Evolutionary conservation across 2,329 filamentous ascomycete species (phyloP), one percentile per base, ranked within the genome.

Genomic region (Fusarium musae): DNA sequence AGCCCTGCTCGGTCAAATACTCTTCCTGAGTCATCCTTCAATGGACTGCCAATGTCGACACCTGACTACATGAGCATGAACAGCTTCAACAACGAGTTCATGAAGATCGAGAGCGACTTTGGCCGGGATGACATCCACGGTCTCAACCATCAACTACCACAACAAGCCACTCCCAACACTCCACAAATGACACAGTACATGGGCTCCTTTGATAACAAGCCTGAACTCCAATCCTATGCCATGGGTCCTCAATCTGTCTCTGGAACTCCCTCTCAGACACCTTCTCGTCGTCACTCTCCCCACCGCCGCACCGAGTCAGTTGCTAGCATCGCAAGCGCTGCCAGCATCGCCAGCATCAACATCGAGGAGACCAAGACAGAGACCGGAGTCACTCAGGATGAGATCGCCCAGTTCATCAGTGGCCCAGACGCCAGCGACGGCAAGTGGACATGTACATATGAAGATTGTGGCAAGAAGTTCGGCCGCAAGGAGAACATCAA

Each of bases 401-500:
- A 98, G 75, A 95, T 96, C 75, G 88, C 91, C 9, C 88, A 89
- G 56, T 94, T 88, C 82, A 96, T 96, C 75, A 87, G 88, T 54
- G 92, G 92, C 2, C 93, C 93, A 0, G 92, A 94, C 76, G 85
- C 90, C 6, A 80, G 82, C n/a, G 93, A 95, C 75, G 91, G 92
- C 76, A 95, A 94, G 82, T 96, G 93, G 92, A 86, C 91, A 11
- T 96, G 93, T 80, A 83, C 90, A n/a, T 95, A 85, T 64, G 87
- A 94, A 13, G 91, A 91, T 34, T 99, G 96, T 82, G 89, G 91
- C 76, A 97, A 97, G 82, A 90, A 91, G 59, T 98, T 99, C 80
- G 96, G 95, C n/a, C 91, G 96, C 76, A 97, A 98, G 82, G 96
- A 99, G 82, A 98, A 99, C 84, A 98, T 98, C 86, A 97, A 97